Base-by-base conservation (phyloP, 768 basidiomycete genomes). In the Favolaschia claudopus region DNA sequence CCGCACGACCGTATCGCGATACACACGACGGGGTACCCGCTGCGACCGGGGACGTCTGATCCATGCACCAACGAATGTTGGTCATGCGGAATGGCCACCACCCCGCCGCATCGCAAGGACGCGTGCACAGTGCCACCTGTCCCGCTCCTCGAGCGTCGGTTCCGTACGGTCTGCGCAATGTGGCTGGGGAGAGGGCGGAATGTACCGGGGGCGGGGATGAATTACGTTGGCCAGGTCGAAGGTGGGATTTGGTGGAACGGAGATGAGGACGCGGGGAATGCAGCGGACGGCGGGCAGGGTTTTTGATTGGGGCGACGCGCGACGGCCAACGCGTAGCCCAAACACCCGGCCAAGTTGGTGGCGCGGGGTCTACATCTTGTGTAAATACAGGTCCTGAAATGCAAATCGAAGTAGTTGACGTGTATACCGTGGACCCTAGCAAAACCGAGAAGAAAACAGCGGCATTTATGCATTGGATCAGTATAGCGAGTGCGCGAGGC, bases 401-500 rank as follows among this genome's bases (percentile, higher is more conserved):
- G 2, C 36, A 56, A 4, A 33, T 56, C 45, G 10, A n/a, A n/a
- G n/a, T n/a, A n/a, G n/a, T 56, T 47, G 45, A 56, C 31, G 29
- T 56, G 36, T 56, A 56, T n/a, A 29, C 45, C 13, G 45, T 56
- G 36, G 55, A 46, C 1, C 32, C 40, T 25, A 56, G 22, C 7
- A 33, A 5, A 27, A n/a, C 45, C 33, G 37, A 31, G 14, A 31
- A 28, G 45, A 5, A 27, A 19, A 44, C 46, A 29, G 48, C 39
- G 39, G 53, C 54, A 22, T 61, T 61, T 27, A 43, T 61, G 24
- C 45, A 50, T 15, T 28, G 40, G 34, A 39, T 62, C 8, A 39
- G 47, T 20, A 13, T 68, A 20, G 37, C 62, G 1, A 55, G 68
- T 20, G 64, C 65, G 5, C 20, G 45, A 9, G 68, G 68, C 0